Evolutionary conservation across 192 early-diverging fungal genomes (phyloP).

Genomic region (Backusella tuberculispora): DNA sequence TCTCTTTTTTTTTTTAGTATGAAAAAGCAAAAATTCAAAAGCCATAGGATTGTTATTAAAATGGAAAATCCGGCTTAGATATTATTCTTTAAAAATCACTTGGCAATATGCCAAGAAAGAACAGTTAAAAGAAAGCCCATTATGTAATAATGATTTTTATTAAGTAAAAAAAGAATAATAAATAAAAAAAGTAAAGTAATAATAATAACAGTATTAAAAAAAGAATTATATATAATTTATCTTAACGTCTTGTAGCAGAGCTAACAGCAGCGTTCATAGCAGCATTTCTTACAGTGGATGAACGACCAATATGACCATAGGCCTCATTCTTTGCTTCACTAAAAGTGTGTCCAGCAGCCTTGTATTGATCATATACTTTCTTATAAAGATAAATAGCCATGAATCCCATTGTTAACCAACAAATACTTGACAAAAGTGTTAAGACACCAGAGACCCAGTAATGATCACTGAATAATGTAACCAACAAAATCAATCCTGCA

Average conservation of each 20-base stretch:
- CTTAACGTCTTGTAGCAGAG: constrained; percentile 24
- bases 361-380: constrained; percentile 67
- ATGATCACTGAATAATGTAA: constrained; percentile 69
- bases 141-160: not conserved
- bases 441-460: constrained; percentile 69
- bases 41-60: too few relatives aligned
- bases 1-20: too few relatives aligned
- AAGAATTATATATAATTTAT: not conserved
- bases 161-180: not conserved
- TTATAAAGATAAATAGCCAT: constrained; percentile 47
- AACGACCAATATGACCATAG: constrained; percentile 36
- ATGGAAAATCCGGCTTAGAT: too few relatives aligned
- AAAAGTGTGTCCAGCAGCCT: constrained; percentile 71
- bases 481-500: constrained; percentile 82
- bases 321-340: constrained; percentile 66
- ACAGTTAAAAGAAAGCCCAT: not conserved
- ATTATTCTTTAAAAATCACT: too few relatives aligned
- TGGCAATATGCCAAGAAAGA: too few relatives aligned
- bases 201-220: not conserved
- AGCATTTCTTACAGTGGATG: constrained; percentile 24
- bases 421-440: constrained; percentile 54
- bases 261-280: constrained; percentile 27
- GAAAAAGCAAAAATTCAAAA: too few relatives aligned
- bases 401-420: constrained; percentile 51
- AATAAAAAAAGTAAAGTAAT: not conserved